Base-by-base conservation (phyloP, 495 filamentous ascomycete species). In the Clohesyomyces aquaticus region DNA sequence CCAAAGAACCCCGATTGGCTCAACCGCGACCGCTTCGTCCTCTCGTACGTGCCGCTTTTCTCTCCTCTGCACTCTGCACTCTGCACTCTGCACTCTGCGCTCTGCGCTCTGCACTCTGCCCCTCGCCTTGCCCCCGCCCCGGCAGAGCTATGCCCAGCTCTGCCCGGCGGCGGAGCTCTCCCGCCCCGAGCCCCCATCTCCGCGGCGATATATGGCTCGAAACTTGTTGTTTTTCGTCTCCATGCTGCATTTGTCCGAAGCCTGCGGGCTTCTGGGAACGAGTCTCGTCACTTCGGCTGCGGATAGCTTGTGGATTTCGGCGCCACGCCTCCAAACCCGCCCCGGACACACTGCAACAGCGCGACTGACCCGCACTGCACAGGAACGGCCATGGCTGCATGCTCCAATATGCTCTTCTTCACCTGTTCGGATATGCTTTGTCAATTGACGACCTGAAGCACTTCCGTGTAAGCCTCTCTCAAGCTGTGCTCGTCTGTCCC, bases 301-400 rank as follows among this genome's bases (percentile, higher is more conserved):
- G 19, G 4, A 28, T 58, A 1, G 54, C 48, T 55, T 32, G 35
- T 63, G 48, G 47, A 22, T 26, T 38, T 19, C 38, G 25, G 8
- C 38, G 1, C 27, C 19, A 18, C 27, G 22, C 8, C 19, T 16
- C 6, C 26, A 55, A 41, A 41, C 42, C 22, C 22, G 4, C 27
- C 8, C 25, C 14, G 21, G 12, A 55, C 28, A 41, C 29, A 32
- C 16, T 18, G 10, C 22, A 4, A 28, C 28, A 22, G 19, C 25
- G 45, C 21, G 19, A 46, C 69, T 71, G 60, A 71, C 60, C 58
- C 70, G 29, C 0, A 22, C 35, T 35, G 23, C 38, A 69, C 72
- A 98, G 93, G 53, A 98, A 98, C 82, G 94, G 94, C 65, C 94
- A 98, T 79, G 94, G 88, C 66, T 98, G 94, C 83, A 96, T 98